These are phyloP conservation scores for Quillaja saponaria DNA, from an alignment of 306 rosid species.

Conservation along the genomic window DNA sequence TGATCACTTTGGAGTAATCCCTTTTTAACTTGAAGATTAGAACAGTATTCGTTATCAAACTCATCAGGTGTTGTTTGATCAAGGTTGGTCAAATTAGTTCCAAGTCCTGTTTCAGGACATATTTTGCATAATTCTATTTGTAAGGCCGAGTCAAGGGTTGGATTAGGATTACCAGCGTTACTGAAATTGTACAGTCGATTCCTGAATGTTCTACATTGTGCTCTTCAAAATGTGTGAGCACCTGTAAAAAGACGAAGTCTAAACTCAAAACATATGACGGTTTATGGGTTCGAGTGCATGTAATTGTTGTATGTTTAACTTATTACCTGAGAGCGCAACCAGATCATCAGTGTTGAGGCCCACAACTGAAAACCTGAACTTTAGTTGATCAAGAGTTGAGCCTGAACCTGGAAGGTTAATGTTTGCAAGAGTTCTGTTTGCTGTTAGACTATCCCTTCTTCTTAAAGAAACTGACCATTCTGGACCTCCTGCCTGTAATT, in stretches of 20 bases:
- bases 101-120: slow-evolving; percentile 40
- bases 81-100: slow-evolving; percentile 33
- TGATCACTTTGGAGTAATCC: slow-evolving; percentile 48
- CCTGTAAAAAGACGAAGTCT: too few relatives aligned
- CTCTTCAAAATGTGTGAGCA: slow-evolving; percentile 45
- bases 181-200: slow-evolving; percentile 35
- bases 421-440: slow-evolving; percentile 37
- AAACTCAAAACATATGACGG: too few relatives aligned
- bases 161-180: slow-evolving; percentile 24
- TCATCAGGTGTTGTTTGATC: slow-evolving; percentile 41
- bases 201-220: slow-evolving; percentile 5
- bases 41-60: slow-evolving; percentile 39
- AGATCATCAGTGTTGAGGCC: slow-evolving; percentile 44
- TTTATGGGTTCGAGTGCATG: too few relatives aligned
- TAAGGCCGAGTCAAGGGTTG: slow-evolving; percentile 34
- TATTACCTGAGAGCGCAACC: slow-evolving; percentile 65
- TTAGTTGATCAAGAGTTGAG: slow-evolving; percentile 23
- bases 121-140: slow-evolving; percentile 13
- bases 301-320: too few relatives aligned
- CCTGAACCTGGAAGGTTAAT: slow-evolving; percentile 37
- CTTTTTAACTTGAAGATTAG: slow-evolving; percentile 31
- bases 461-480: slow-evolving; percentile 50
- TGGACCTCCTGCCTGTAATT: slow-evolving; percentile 55
- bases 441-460: slow-evolving; percentile 55
- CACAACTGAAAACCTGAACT: background rate